Percentiles rank a stretch among this genome's conserved stretches.
These are phyloP conservation scores for Santalum album DNA, from an alignment of 164 flowering plant species.

Conservation along the genomic window DNA sequence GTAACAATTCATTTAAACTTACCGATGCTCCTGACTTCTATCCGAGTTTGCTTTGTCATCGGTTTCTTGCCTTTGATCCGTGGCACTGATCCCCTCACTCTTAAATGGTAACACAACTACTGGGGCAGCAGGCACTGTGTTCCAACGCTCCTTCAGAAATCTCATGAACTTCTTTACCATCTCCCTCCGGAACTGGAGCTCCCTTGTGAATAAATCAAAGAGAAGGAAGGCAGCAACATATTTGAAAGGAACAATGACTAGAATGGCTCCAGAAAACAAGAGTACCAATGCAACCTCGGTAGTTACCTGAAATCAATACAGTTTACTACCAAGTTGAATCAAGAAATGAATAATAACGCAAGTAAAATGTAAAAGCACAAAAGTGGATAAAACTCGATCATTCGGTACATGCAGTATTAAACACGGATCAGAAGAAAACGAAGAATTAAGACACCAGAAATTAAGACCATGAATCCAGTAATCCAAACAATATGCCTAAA, in stretches of 20 bases:
- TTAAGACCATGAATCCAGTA: no score
- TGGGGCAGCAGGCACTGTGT: conserved; percentile 75
- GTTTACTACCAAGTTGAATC: not conserved
- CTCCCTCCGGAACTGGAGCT: conserved; percentile 65
- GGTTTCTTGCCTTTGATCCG: conserved; percentile 13
- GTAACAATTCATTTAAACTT: conserved; percentile 6
- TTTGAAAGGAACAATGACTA: conserved; percentile 69
- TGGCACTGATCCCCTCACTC: conserved; percentile 25
- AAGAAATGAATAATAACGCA: no score
- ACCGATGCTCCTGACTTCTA: conserved; percentile 13
- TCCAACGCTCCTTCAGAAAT: conserved; percentile 83
- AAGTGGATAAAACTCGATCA: not conserved
- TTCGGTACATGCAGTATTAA: not conserved
- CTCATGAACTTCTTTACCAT: conserved; percentile 56
- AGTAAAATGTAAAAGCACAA: not conserved
- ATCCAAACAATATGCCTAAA: no score
- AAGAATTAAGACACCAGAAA: no score
- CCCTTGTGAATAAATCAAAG: conserved; percentile 75
- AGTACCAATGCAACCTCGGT: conserved; percentile 75
- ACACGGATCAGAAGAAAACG: not conserved
- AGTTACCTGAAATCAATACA: conserved; percentile 49
- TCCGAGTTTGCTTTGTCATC: conserved; percentile 18
- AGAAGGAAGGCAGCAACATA: conserved; percentile 55
- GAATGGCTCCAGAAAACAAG: conserved; percentile 43
- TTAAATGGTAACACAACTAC: conserved; percentile 72